Conservation (phyloP, 352 stramenopile species). For the Globisporangium paddicum region DNA sequence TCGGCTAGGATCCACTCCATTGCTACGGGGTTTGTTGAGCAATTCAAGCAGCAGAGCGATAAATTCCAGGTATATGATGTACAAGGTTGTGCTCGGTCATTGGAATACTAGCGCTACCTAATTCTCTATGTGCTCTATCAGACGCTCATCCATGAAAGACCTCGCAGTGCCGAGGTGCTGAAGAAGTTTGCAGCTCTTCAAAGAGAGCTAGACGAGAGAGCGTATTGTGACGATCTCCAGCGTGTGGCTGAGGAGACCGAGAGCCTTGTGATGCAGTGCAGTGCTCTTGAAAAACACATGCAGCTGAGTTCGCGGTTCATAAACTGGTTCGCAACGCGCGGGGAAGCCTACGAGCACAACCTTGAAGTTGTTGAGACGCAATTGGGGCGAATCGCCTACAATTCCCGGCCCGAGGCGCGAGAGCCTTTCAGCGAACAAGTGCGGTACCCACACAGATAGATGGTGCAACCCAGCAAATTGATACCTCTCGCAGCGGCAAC, state of each 20-base stretch:
- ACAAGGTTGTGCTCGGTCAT: not conserved
- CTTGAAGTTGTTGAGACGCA: conserved; percentile 61
- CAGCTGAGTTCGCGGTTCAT: conserved; percentile 60
- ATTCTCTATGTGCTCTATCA: conserved; percentile 1
- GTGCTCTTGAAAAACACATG: conserved; percentile 37
- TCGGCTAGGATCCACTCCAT: conserved; percentile 34
- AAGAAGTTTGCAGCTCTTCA: conserved; percentile 11
- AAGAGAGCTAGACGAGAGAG: conserved; percentile 3
- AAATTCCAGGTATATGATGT: conserved; percentile 23
- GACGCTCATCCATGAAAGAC: conserved; percentile 17
- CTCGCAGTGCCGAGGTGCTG: conserved; percentile 16
- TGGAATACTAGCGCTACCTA: not conserved
- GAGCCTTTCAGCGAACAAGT: conserved; percentile 48
- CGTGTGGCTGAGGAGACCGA: conserved; percentile 1
- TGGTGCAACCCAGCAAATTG: too few relatives aligned
- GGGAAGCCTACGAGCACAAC: conserved; percentile 74
- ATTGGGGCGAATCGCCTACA: conserved; percentile 35
- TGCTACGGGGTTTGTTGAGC: conserved; percentile 13
- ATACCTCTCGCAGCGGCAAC: not conserved
- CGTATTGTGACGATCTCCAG: conserved; percentile 14
- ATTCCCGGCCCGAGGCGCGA: conserved; percentile 31
- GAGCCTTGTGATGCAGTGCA: conserved; percentile 7
- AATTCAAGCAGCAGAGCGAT: conserved; percentile 25
- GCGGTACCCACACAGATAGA: conserved; percentile 23
- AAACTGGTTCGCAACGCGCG: conserved; percentile 64